Base-by-base conservation (phyloP, 2,329 filamentous ascomycete genomes). In the Phaeosphaeria sp. region DNA sequence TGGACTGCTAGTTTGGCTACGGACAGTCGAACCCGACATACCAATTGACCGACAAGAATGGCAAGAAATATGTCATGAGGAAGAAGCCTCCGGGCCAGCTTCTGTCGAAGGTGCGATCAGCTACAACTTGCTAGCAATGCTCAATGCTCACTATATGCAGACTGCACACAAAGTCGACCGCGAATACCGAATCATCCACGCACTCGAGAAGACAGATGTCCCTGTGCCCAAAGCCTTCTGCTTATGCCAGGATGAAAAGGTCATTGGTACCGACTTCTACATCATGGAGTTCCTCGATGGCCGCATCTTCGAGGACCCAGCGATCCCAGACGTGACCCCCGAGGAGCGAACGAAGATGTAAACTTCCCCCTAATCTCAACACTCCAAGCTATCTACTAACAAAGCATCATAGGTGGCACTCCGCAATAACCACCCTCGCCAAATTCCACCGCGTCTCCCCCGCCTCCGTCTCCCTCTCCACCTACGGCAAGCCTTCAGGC, bases 11-110 rank as follows among this genome's bases (percentile, higher is more conserved):
- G 91, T 99, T 98, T 76, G 92, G 93, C 70, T 98, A 96, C 77
- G 95, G 95, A 59, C 95, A 98, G 80, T 97, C 92, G 57, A 99
- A 98, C 76, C 95, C 95, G 45, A 99, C 95, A 2, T 99, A 98
- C 80, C 92, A 94, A 72, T 84, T 98, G 72, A 96, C 89, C 17
- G 88, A 88, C 51, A 83, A 87, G 64, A 83, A 88, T 74, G 87
- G 88, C 51, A 78, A 82, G 66, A 88, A 89, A 74, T 97, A 89
- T 80, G 95, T 99, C 33, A 86, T 98, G 82, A 92, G 95, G 76
- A 98, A 99, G 86, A 98, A 98, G 81, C 95, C 95, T 0, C 94
- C 95, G n/a, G 95, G 95, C 63, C 88, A 90, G 80, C 89, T 99
- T 40, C 85, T 98, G 49, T 97, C 92, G 69, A 71, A 73, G 62